Evolutionary conservation across 2,329 filamentous ascomycete species (phyloP).

Genomic region (Daldinia eschscholtzii): DNA sequence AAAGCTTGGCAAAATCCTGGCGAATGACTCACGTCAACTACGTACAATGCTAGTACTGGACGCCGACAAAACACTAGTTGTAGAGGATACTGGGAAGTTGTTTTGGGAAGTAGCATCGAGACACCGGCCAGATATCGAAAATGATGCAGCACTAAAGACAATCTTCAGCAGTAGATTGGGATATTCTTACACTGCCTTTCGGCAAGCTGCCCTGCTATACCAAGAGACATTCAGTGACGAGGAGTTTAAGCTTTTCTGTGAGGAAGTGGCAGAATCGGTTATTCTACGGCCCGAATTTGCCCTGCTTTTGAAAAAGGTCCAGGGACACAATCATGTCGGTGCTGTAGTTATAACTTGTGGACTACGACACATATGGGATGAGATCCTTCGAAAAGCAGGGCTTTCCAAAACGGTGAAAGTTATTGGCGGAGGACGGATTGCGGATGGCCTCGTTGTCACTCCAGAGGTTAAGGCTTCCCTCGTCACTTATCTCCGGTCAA

Average conservation of each 20-base stretch:
- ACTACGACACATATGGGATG: slow-evolving; percentile 66
- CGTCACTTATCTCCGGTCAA: slow-evolving; percentile 57
- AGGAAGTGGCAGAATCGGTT: slow-evolving; percentile 57
- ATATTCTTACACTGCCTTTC: slow-evolving; percentile 68
- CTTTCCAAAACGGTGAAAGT: slow-evolving; percentile 60
- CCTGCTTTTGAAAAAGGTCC: slow-evolving; percentile 56
- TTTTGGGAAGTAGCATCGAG: slow-evolving; percentile 59
- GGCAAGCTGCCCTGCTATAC: slow-evolving; percentile 65
- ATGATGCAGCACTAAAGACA: slow-evolving; percentile 53
- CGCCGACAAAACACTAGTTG: slow-evolving; percentile 67
- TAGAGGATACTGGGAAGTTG: slow-evolving; percentile 62
- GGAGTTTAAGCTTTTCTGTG: slow-evolving; percentile 61
- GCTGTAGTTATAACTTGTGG: slow-evolving; percentile 69
- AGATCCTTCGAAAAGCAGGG: slow-evolving; percentile 60
- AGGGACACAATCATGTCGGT: slow-evolving; percentile 54
- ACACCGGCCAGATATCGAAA: neutral
- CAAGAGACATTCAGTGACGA: slow-evolving; percentile 58
- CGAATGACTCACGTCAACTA: neutral
- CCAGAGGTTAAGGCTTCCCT: slow-evolving; percentile 62
- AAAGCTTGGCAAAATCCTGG: neutral
- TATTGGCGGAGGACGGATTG: slow-evolving; percentile 64
- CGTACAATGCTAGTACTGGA: slow-evolving; percentile 63
- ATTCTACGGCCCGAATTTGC: slow-evolving; percentile 63
- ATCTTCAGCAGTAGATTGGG: slow-evolving; percentile 62
- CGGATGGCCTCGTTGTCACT: slow-evolving; percentile 64